Evolutionary conservation across 2,329 filamentous ascomycete genomes (phyloP).

Genomic region (Blastomyces gilchristii): DNA sequence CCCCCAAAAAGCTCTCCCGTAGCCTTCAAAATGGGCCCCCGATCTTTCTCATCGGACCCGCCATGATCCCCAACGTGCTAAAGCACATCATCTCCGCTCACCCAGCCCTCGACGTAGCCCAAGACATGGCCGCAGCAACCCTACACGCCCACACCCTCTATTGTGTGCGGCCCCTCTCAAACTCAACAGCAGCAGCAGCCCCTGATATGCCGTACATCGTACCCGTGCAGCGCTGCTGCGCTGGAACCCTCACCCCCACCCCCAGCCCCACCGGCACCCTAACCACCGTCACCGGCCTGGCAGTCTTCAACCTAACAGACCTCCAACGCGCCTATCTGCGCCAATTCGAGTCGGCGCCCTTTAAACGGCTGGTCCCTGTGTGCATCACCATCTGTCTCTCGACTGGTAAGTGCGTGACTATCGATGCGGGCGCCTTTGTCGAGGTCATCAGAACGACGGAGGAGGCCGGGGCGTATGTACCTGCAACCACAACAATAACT

Average conservation of each 20-base stretch:
- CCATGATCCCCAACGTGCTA: constrained; percentile 26
- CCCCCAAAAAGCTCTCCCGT: constrained; percentile 16
- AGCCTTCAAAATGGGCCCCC: constrained; percentile 16
- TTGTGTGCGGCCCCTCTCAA: constrained; percentile 5
- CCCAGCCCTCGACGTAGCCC: constrained; percentile 16
- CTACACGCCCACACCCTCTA: constrained; percentile 22
- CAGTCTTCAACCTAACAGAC: constrained; percentile 21
- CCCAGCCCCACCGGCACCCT: background rate
- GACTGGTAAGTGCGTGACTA: constrained; percentile 12
- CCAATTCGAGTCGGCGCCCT: constrained; percentile 19
- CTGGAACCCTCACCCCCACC: too few species aligned
- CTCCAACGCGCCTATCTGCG: constrained; percentile 21
- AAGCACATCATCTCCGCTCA: constrained; percentile 16
- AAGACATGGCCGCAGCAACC: constrained; percentile 22
- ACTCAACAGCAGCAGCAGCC: too few species aligned
- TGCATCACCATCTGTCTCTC: constrained; percentile 18
- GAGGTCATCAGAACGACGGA: background rate
- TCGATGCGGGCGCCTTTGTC: constrained; percentile 23
- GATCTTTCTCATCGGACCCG: constrained; percentile 23
- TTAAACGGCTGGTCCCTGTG: constrained; percentile 15
- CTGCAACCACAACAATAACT: background rate
- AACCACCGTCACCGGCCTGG: constrained; percentile 16
- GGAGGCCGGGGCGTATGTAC: too few species aligned
- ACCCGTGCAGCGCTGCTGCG: background rate
- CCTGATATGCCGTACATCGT: background rate